A percentile compares a stretch with the other conserved stretches of the same genome.
Evolutionary conservation across 2,329 filamentous ascomycete genomes (phyloP).

Genomic region (Colletotrichum sidae): DNA sequence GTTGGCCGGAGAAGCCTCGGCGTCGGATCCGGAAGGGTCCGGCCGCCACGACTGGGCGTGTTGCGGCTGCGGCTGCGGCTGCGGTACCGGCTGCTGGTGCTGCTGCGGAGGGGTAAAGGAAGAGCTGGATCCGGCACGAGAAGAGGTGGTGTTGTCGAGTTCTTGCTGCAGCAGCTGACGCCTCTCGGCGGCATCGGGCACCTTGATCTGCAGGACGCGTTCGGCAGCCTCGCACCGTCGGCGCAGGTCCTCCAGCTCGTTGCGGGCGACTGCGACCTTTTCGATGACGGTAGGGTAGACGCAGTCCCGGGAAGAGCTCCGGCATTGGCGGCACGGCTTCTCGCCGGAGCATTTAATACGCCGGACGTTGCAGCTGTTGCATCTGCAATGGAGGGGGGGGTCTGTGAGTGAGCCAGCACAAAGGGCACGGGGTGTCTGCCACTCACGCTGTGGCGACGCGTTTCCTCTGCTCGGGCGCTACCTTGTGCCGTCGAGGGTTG

Average conservation of each 20-base stretch:
- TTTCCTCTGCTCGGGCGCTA: conserved; percentile 59
- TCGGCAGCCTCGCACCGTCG: conserved; percentile 55
- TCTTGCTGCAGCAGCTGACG: conserved; percentile 47
- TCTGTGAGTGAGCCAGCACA: conserved; percentile 8
- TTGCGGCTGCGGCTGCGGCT: conserved; percentile 20
- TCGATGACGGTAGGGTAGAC: conserved; percentile 58
- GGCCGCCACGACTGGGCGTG: background rate
- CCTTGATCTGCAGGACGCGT: conserved; percentile 49
- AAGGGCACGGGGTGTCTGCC: too few species aligned
- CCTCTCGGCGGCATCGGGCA: conserved; percentile 50
- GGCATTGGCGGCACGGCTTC: conserved; percentile 60
- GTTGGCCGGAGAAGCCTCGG: conserved; percentile 37
- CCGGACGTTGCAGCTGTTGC: conserved; percentile 65
- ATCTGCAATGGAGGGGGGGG: conserved; percentile 47
- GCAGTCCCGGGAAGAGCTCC: conserved; percentile 56
- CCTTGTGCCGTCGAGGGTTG: conserved; percentile 62
- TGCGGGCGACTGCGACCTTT: conserved; percentile 55
- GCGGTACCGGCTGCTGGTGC: conserved; percentile 24
- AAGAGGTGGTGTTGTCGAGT: conserved; percentile 36
- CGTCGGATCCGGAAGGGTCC: conserved; percentile 23
- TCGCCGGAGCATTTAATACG: conserved; percentile 65
- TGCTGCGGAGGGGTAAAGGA: conserved; percentile 40
- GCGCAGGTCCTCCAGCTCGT: conserved; percentile 55
- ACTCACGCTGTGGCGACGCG: conserved; percentile 63
- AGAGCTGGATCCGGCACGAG: conserved; percentile 30